phyloP scores from a whole-genome alignment of 164 flowering plant species.

The Litsea cubeba region DNA sequence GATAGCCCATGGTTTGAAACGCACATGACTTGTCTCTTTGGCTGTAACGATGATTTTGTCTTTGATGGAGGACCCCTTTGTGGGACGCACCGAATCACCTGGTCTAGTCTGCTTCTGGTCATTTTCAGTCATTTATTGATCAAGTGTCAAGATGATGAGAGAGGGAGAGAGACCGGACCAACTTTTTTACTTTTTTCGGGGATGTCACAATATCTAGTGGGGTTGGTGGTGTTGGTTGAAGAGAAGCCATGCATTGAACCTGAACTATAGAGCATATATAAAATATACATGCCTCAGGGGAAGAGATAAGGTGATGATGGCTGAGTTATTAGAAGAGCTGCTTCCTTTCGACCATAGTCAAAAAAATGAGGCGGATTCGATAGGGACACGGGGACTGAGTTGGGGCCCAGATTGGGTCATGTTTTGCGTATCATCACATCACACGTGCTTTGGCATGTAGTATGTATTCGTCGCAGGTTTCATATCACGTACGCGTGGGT shows the following conservation, averaged over 20 bases:
- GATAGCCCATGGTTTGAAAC: not conserved
- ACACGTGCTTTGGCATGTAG: not conserved
- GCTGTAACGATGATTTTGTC: not conserved
- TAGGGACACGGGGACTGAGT: not conserved
- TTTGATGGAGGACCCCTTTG: not conserved
- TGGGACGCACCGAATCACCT: slow-evolving; percentile 7
- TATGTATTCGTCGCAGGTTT: not conserved
- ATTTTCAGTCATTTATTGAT: too few relatives aligned
- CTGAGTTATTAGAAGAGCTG: not conserved
- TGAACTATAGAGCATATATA: too few relatives aligned
- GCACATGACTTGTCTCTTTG: not conserved
- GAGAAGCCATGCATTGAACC: too few relatives aligned
- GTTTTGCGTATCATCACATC: not conserved
- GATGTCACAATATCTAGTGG: not conserved
- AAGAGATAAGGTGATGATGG: not conserved
- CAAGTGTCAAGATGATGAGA: not conserved
- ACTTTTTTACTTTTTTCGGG: not conserved
- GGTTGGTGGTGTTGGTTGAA: not conserved
- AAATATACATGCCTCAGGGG: not conserved
- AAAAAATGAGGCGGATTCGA: not conserved
- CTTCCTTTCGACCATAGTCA: not conserved
- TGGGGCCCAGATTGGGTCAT: not conserved
- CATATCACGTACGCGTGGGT: not conserved
- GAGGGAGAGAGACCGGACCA: not conserved
- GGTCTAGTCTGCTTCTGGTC: not conserved